Evolutionary conservation across 441 rosid species (phyloP), one percentile per base, ranked within the genome.

Genomic region (Pelargonium australe): DNA sequence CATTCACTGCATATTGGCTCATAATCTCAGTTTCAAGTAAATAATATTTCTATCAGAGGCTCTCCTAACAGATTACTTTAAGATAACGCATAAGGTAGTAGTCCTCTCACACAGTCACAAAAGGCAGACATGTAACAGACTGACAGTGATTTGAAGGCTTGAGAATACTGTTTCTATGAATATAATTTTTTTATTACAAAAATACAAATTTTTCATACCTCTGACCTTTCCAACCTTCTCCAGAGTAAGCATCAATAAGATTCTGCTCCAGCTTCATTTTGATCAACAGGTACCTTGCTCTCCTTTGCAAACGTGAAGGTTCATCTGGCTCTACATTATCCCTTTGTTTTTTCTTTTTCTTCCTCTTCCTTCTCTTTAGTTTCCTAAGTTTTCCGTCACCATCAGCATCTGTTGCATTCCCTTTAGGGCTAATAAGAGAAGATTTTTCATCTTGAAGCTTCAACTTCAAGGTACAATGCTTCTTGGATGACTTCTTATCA

Each of bases 181-280:
- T 5, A 5, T 1, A 37, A 17, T 0, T 16, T 16, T 8, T 55
- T 7, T 16, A 16, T 0, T 1, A 6, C 7, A 16, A 55, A 55
- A 4, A 55, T 16, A 16, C 9, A 16, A 17, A 16, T 1, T 16
- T 16, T 16, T 25, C 76, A 67, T 84, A 95, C 99, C 98, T 95
- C 81, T 95, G 98, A 79, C 98, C 98, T 80, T 95, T 95, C 98
- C 99, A 95, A 28, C 99, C 99, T 85, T 95, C 99, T 31, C 86
- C 84, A 13, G 97, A 90, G 72, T 95, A 95, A 67, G 99, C 99
- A 83, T 95, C 99, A 45, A 95, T 89, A 65, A 92, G 97, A 76
- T 92, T 95, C 86, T 95, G 98, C 81, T 92, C 96, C 83, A 85
- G 81, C 91, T 91, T 92, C 90, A 95, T 86, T 85, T 86, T 90